Conservation (phyloP, 208 protist species). For the Chromosphaera perkinsii region DNA sequence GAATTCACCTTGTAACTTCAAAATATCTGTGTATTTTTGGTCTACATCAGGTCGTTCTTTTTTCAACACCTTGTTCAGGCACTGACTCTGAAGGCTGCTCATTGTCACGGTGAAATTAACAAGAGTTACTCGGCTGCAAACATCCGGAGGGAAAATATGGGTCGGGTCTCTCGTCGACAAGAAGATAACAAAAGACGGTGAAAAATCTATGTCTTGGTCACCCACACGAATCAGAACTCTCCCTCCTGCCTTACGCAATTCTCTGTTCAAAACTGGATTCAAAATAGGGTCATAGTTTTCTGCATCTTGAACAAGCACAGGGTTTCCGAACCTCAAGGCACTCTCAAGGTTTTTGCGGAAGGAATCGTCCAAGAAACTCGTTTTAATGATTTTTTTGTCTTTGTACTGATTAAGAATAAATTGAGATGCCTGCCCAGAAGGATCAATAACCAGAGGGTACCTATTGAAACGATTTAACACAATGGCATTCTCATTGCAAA, state of each 20-base stretch:
- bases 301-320: conserved; percentile 97
- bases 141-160: conserved; percentile 82
- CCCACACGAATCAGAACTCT: conserved; percentile 77
- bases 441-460: conserved; percentile 97
- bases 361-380: conserved; percentile 84
- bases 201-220: conserved; percentile 89
- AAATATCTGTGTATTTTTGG: conserved; percentile 73
- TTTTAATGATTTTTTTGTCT: conserved; percentile 74
- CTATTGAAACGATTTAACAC: conserved; percentile 85
- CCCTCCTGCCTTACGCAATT: conserved; percentile 85
- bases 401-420: conserved; percentile 81
- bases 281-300: conserved; percentile 96
- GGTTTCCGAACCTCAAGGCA: conserved; percentile 93
- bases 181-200: conserved; percentile 90
- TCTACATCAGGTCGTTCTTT: conserved; percentile 92
- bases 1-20: conserved; percentile 88
- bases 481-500: conserved; percentile 95
- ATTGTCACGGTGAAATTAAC: conserved; percentile 98
- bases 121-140: conserved; percentile 77
- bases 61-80: conserved; percentile 72
- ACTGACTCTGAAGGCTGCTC: conserved; percentile 85
- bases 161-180: conserved; percentile 89
- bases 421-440: conserved; percentile 82
- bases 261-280: conserved; percentile 92
- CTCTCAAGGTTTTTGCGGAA: conserved; percentile 97